phyloP scores from a whole-genome alignment of 2,329 filamentous ascomycete species.

The Albifimbria verrucaria region DNA sequence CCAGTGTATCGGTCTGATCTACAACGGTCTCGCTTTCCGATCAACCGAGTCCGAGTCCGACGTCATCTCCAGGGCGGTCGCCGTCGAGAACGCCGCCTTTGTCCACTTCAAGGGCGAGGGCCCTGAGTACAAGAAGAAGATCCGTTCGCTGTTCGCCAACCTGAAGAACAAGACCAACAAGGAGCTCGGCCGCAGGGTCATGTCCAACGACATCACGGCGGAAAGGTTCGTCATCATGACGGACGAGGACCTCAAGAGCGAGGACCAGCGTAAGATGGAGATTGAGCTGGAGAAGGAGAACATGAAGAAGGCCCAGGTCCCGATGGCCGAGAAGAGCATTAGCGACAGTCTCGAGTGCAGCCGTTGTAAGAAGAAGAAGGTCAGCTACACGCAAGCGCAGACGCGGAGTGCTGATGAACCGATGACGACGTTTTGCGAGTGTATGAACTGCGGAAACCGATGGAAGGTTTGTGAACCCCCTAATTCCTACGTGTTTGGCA shows the following conservation, averaged over 20 bases:
- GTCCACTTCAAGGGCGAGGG: constrained; percentile 66
- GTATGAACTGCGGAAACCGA: constrained; percentile 64
- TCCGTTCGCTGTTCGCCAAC: constrained; percentile 90
- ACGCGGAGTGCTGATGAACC: constrained; percentile 95
- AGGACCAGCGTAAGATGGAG: constrained; percentile 74
- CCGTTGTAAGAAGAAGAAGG: constrained; percentile 89
- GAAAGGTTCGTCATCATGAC: constrained; percentile 81
- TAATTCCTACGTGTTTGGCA: no score
- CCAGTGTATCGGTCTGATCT: constrained; percentile 85
- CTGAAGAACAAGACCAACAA: constrained; percentile 89
- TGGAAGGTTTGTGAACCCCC: constrained; percentile 59
- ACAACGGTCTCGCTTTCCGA: constrained; percentile 77
- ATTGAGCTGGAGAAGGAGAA: constrained; percentile 81
- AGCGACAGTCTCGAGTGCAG: constrained; percentile 84
- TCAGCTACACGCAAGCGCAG: constrained; percentile 94
- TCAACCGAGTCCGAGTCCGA: constrained; percentile 68
- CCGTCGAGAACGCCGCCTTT: constrained; percentile 79
- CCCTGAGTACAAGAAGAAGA: constrained; percentile 77
- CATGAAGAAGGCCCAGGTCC: constrained; percentile 95
- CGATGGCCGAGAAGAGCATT: constrained; percentile 87
- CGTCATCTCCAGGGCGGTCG: constrained; percentile 71
- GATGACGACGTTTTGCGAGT: constrained; percentile 74
- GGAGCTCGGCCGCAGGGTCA: constrained; percentile 70
- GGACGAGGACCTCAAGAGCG: constrained; percentile 86
- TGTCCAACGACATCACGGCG: constrained; percentile 69